These are phyloP conservation scores for Fusarium tricinctum DNA, from an alignment of 2,329 filamentous ascomycete species.

Conservation along the genomic window DNA sequence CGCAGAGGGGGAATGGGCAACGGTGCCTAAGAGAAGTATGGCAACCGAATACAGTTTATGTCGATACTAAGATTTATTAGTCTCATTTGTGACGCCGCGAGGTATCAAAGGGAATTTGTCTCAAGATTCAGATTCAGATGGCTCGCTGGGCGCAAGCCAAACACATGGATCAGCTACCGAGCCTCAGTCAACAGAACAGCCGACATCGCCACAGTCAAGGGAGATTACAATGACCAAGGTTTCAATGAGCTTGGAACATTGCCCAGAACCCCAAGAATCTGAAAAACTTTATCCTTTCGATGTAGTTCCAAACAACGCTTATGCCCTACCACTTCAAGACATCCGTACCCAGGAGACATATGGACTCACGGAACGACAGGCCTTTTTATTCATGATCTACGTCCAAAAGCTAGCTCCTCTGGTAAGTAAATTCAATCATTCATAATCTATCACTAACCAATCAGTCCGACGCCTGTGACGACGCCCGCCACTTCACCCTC, in stretches of 20 bases:
- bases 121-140: neutral
- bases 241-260: neutral
- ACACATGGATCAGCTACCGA: neutral
- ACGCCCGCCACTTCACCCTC: conserved; percentile 8
- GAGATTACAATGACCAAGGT: neutral
- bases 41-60: neutral
- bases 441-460: neutral
- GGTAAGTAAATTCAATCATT: neutral
- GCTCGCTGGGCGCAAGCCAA: neutral
- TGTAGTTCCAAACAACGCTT: neutral
- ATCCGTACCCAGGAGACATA: neutral
- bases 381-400: conserved; percentile 18
- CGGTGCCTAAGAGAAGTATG: neutral
- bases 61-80: neutral
- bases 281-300: neutral
- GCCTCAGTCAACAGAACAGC: neutral
- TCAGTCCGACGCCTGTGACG: conserved; percentile 8
- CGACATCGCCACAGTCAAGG: neutral
- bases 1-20: fast-evolving
- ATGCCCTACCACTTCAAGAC: neutral
- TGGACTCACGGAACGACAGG: neutral
- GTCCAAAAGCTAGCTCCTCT: conserved; percentile 7
- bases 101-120: neutral
- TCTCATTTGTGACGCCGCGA: conserved; percentile 3
- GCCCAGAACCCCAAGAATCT: neutral